Percentiles rank a stretch among this genome's conserved stretches.
Conservation (phyloP, 805 yeast species). For the Candida boleticola region DNA sequence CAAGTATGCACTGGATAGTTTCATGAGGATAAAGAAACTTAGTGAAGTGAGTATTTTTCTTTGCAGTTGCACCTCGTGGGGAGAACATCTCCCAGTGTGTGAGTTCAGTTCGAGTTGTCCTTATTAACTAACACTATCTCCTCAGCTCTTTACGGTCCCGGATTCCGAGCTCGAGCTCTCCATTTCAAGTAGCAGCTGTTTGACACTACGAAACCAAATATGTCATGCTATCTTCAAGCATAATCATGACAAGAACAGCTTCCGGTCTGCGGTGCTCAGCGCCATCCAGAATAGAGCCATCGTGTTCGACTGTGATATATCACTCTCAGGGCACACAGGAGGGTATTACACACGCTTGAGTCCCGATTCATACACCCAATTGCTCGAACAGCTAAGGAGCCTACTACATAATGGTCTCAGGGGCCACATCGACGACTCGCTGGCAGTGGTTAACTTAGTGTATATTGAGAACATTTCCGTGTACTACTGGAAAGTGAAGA, state of each 20-base stretch:
- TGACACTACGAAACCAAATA: not conserved
- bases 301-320: not conserved
- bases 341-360: too few relatives aligned
- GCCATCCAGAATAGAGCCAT: not conserved
- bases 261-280: not conserved
- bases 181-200: not conserved
- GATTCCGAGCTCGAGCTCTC: not conserved
- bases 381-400: too few relatives aligned
- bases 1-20: too few relatives aligned
- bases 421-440: not conserved
- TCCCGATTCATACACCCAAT: too few relatives aligned
- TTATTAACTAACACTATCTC: not conserved
- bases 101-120: too few relatives aligned
- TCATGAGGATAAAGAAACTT: not conserved
- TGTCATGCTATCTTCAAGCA: not conserved
- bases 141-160: not conserved
- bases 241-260: not conserved
- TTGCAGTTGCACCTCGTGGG: not conserved
- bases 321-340: too few relatives aligned
- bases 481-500: constrained; percentile 31
- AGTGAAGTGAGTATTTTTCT: not conserved
- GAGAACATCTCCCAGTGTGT: too few relatives aligned
- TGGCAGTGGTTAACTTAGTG: not conserved
- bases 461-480: constrained; percentile 30
- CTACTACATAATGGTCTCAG: too few relatives aligned